A percentile compares a stretch with the other conserved stretches of the same genome.
Conservation (phyloP, 306 rosid genomes). For the Pueraria montana region DNA sequence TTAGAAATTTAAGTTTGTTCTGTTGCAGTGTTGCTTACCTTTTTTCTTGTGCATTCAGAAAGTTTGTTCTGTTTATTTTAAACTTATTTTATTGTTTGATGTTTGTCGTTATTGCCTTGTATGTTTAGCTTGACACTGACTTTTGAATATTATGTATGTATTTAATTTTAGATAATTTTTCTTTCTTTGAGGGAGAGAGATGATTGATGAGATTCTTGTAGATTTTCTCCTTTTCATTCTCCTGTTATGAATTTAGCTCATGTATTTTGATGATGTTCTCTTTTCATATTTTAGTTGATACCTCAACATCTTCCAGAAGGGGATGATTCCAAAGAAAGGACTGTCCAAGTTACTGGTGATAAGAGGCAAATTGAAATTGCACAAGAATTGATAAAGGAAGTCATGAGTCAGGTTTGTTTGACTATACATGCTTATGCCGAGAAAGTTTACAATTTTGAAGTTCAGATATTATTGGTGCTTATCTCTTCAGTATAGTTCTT, state of each 20-base stretch:
- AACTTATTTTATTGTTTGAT: not conserved
- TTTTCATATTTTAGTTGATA: conserved; percentile 69
- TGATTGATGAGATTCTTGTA: not conserved
- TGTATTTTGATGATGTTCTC: conserved; percentile 31
- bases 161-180: not conserved
- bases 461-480: conserved; percentile 5
- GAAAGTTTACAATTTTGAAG: not conserved
- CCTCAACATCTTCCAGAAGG: conserved; percentile 98
- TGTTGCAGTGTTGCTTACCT: too few species aligned
- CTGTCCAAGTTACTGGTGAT: conserved; percentile 92
- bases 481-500: conserved; percentile 3
- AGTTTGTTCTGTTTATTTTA: not conserved
- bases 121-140: not conserved
- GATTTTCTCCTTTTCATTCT: not conserved
- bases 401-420: conserved; percentile 90
- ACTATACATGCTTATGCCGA: conserved; percentile 26
- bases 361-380: conserved; percentile 90
- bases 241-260: not conserved
- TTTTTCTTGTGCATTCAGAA: not conserved
- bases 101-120: not conserved
- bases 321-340: conserved; percentile 92
- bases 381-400: conserved; percentile 88
- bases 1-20: not conserved
- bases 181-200: not conserved
- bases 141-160: not conserved